phyloP scores from a whole-genome alignment of 108 stramenopile species.

The Stephanodiscus minutulus region DNA sequence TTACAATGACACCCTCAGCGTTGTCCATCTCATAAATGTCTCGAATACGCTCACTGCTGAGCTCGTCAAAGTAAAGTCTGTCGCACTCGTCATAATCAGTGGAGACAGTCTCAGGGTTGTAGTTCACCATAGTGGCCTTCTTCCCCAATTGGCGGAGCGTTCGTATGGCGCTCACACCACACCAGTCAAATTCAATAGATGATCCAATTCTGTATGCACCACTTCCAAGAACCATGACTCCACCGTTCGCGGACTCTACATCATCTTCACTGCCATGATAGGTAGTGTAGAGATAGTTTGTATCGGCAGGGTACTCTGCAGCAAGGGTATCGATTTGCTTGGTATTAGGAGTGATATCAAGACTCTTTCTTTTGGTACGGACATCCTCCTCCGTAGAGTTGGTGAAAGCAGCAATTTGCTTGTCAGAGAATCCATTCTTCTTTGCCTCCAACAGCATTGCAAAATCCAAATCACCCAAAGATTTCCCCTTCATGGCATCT shows the following conservation, averaged over 20 bases:
- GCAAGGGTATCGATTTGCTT: conserved; percentile 99
- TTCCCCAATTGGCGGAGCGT: conserved; percentile 88
- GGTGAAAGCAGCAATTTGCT: conserved; percentile 78
- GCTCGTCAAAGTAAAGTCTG: conserved; percentile 98
- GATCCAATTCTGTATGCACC: conserved; percentile 98
- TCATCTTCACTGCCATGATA: conserved; percentile 95
- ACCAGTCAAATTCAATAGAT: conserved; percentile 99
- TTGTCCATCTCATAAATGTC: conserved; percentile 95
- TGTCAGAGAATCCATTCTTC: conserved; percentile 93
- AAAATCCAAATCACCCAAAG: conserved; percentile 50
- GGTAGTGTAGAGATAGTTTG: conserved; percentile 98
- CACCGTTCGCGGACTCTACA: conserved; percentile 81
- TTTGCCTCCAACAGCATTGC: conserved; percentile 82
- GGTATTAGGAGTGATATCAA: conserved; percentile 81
- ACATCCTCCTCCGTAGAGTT: conserved; percentile 77
- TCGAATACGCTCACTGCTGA: conserved; percentile 91
- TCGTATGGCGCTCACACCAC: conserved; percentile 95
- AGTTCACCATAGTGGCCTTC: conserved; percentile 95
- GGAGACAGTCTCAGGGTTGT: conserved; percentile 99
- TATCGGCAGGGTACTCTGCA: conserved; percentile 97
- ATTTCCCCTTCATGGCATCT: conserved; percentile 51
- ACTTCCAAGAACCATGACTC: conserved; percentile 95
- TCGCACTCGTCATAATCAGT: conserved; percentile 99
- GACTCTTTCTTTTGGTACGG: conserved; percentile 60
- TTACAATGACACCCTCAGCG: conserved; percentile 87